Percentiles rank a stretch among this genome's conserved stretches.
Conservation (phyloP, 805 yeast genomes). For the Lachancea cidri region DNA sequence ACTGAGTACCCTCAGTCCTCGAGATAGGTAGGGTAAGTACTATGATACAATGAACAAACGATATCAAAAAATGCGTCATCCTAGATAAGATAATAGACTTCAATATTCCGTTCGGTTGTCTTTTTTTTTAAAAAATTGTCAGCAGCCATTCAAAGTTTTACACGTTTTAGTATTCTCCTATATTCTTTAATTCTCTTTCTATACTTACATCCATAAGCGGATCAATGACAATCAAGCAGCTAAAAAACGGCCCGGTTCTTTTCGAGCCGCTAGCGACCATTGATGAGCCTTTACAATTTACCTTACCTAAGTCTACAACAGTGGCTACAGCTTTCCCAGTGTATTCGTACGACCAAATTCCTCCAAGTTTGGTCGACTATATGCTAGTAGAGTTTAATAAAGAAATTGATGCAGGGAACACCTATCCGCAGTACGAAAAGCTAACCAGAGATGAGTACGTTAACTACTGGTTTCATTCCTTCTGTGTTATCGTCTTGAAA, state of each 20-base stretch:
- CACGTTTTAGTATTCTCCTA: background rate
- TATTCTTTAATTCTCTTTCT: background rate
- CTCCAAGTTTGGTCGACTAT: slow-evolving; percentile 42
- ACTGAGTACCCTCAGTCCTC: too few relatives aligned
- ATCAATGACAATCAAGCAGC: background rate
- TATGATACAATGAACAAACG: too few relatives aligned
- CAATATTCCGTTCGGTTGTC: too few relatives aligned
- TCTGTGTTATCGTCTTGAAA: slow-evolving; percentile 56
- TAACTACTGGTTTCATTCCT: slow-evolving; percentile 63
- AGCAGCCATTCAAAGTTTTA: too few relatives aligned
- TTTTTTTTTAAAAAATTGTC: too few relatives aligned
- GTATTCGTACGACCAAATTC: slow-evolving; percentile 44
- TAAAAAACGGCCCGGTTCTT: slow-evolving; percentile 33
- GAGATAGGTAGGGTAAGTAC: too few relatives aligned
- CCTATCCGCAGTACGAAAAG: slow-evolving; percentile 58
- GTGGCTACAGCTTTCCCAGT: slow-evolving; percentile 60
- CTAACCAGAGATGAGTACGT: slow-evolving; percentile 46
- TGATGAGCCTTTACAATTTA: slow-evolving; percentile 36
- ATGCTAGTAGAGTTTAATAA: slow-evolving; percentile 51
- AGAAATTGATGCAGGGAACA: slow-evolving; percentile 66
- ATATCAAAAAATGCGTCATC: too few relatives aligned
- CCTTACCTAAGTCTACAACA: slow-evolving; percentile 39
- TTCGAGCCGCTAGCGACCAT: slow-evolving; percentile 31
- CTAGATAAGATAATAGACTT: too few relatives aligned
- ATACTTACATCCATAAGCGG: too few relatives aligned